A percentile compares a stretch with the other conserved stretches of the same genome.
phyloP scores from a whole-genome alignment of 768 basidiomycete species.

The Infundibulicybe gibba region DNA sequence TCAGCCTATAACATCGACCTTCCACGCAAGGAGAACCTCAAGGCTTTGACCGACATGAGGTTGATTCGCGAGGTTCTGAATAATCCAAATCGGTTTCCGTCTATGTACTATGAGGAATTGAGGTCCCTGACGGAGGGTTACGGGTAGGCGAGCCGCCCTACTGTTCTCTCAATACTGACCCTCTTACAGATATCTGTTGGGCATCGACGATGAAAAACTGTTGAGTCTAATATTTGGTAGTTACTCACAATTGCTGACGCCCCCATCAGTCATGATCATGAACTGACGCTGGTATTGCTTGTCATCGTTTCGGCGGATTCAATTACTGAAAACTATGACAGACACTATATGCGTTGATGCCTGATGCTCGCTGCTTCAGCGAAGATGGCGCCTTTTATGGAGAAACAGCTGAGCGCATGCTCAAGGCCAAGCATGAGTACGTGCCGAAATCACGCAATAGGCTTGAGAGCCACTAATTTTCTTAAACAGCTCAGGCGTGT shows the following conservation, averaged over 20 bases:
- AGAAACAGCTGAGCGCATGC: not conserved
- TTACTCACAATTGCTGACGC: not conserved
- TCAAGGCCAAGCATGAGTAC: not conserved
- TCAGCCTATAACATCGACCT: not conserved
- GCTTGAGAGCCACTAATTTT: no score
- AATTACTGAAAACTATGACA: not conserved
- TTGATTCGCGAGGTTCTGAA: not conserved
- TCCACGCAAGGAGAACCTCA: not conserved
- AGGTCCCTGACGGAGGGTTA: slow-evolving; percentile 1
- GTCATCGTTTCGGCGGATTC: not conserved
- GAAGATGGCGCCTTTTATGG: not conserved
- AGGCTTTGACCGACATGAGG: not conserved
- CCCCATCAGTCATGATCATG: not conserved
- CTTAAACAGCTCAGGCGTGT: no score
- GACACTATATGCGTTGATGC: not conserved
- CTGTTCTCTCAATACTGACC: not conserved
- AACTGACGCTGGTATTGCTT: not conserved
- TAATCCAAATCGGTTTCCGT: not conserved
- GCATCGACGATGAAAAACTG: slow-evolving; percentile 1
- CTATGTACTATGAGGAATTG: not conserved
- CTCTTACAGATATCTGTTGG: slow-evolving; percentile 1
- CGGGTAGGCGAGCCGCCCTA: not conserved
- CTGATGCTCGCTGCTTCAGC: not conserved
- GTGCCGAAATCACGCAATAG: no score
- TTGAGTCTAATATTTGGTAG: not conserved